These are phyloP conservation scores for Alloteropsis semialata DNA, from an alignment of 176 grass and related monocot species.

Conservation along the genomic window DNA sequence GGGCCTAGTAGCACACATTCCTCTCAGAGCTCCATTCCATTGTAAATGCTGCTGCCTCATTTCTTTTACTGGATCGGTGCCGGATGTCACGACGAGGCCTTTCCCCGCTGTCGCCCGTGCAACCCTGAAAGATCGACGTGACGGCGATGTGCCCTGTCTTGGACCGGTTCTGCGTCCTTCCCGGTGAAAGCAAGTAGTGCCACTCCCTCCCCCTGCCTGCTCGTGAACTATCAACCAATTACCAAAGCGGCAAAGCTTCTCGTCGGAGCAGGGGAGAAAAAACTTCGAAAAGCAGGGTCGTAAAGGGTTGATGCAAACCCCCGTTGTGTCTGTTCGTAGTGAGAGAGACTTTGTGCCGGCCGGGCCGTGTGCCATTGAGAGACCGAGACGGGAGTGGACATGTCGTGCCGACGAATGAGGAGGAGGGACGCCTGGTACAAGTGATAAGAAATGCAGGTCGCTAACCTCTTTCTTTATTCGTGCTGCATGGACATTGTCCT, in stretches of 20 bases:
- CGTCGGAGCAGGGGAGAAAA: neutral
- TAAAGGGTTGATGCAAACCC: neutral
- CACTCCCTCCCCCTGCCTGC: neutral
- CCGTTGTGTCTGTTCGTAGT: neutral
- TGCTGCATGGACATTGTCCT: no score
- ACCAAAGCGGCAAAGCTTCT: no score
- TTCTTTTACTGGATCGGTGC: neutral
- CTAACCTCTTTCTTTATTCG: no score
- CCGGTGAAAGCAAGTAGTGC: neutral
- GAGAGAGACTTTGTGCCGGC: neutral
- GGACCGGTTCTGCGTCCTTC: neutral
- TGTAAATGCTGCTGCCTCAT: neutral
- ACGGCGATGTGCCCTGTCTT: slow-evolving; percentile 10
- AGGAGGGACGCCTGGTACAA: no score
- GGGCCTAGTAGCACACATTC: neutral
- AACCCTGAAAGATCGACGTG: neutral
- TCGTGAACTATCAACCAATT: neutral
- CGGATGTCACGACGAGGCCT: neutral
- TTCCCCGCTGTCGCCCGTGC: neutral
- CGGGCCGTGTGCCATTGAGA: no score
- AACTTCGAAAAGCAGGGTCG: neutral
- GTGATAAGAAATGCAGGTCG: no score
- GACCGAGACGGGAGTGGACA: no score
- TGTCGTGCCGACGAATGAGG: no score
- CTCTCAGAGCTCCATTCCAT: neutral